Evolutionary conservation across 129 eudicot genomes (phyloP).

Genomic region (Kitagawia praeruptora): DNA sequence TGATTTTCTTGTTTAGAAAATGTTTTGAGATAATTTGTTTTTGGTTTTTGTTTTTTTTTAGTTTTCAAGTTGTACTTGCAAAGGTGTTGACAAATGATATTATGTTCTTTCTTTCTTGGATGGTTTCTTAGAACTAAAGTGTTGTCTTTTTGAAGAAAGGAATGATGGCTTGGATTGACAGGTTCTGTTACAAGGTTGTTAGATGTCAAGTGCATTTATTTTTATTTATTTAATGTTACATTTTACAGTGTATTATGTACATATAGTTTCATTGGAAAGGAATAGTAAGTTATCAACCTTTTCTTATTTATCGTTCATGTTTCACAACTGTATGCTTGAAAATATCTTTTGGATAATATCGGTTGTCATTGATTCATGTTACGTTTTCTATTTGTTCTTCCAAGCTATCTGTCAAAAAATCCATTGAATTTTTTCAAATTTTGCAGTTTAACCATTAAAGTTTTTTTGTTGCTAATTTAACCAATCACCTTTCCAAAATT

Average conservation of each 20-base stretch:
- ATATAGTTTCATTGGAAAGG: background rate
- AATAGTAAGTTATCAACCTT: background rate
- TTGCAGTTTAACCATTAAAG: too few species aligned
- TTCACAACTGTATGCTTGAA: background rate
- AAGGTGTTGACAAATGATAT: background rate
- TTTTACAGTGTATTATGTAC: background rate
- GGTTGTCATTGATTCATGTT: too few species aligned
- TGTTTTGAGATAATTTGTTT: conserved; percentile 6
- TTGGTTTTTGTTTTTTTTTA: background rate
- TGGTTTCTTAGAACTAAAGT: background rate
- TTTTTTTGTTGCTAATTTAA: too few species aligned
- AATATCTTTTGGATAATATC: too few species aligned
- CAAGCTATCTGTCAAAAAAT: too few species aligned
- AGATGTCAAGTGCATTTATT: background rate
- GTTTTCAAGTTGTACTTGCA: background rate
- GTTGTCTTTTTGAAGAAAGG: background rate
- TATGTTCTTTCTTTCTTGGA: background rate
- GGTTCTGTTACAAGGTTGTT: background rate
- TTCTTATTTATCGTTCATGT: background rate
- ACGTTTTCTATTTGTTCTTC: too few species aligned
- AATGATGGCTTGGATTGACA: background rate
- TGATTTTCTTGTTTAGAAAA: conserved; percentile 2
- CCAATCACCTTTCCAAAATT: too few species aligned
- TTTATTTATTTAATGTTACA: background rate
- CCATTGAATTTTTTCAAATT: too few species aligned